These are phyloP conservation scores for Lycium barbarum DNA, from an alignment of 257 asterid species.

Conservation along the genomic window DNA sequence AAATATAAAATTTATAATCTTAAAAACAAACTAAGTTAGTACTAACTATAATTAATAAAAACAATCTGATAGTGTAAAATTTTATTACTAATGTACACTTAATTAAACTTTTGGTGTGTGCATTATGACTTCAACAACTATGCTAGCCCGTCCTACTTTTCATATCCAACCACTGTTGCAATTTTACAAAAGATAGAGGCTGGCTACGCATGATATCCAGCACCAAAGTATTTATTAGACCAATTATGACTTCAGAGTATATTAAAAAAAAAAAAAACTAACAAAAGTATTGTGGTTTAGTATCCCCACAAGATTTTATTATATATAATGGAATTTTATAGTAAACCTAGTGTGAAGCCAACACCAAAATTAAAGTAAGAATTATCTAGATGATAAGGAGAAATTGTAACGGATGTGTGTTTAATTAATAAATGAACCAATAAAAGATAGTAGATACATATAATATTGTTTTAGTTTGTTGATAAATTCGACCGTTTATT, in stretches of 20 bases:
- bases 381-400: too few relatives aligned
- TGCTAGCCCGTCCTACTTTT: not conserved
- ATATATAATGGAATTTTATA: not conserved
- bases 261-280: too few relatives aligned
- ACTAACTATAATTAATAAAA: too few relatives aligned
- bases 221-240: conserved; percentile 3
- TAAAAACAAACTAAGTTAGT: too few relatives aligned
- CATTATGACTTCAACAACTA: not conserved
- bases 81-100: not conserved
- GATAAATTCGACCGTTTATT: not conserved
- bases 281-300: not conserved
- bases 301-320: not conserved
- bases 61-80: not conserved
- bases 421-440: too few relatives aligned
- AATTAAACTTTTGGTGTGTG: not conserved
- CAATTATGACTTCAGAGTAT: not conserved
- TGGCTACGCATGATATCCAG: not conserved
- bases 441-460: not conserved
- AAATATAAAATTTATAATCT: too few relatives aligned
- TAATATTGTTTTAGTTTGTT: not conserved
- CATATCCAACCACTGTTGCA: not conserved
- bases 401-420: not conserved
- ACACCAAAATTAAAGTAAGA: too few relatives aligned
- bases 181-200: not conserved
- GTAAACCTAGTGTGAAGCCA: too few relatives aligned